These are phyloP conservation scores for Paxillus rubicundulus DNA, from an alignment of 768 basidiomycete species.

Conservation along the genomic window DNA sequence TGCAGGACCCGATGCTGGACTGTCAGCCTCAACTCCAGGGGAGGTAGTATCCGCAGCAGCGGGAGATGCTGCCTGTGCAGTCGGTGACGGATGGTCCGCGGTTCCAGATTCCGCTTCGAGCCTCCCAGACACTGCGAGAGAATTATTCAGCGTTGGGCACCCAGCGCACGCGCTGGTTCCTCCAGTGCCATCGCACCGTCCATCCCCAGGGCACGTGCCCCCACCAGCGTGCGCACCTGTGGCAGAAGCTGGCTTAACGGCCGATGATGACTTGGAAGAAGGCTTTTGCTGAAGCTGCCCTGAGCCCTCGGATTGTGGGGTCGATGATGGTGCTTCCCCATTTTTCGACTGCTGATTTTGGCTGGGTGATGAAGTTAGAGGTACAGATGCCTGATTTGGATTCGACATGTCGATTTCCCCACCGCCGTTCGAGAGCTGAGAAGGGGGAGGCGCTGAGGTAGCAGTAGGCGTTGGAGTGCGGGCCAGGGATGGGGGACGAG, in stretches of 20 bases:
- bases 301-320: constrained; percentile 25
- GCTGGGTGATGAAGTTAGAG: constrained; percentile 25
- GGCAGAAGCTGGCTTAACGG: constrained; percentile 26
- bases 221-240: constrained; percentile 34
- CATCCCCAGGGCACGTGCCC: constrained; percentile 97
- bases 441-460: constrained; percentile 31
- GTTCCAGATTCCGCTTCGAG: constrained; percentile 37
- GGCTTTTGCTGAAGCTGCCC: constrained; percentile 27
- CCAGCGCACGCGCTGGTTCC: constrained; percentile 91
- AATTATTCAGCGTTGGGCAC: constrained; percentile 96
- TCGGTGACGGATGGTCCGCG: constrained; percentile 20
- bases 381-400: constrained; percentile 35
- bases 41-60: constrained; percentile 35
- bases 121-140: constrained; percentile 45
- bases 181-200: constrained; percentile 95
- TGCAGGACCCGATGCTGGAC: constrained; percentile 23
- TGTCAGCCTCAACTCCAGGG: constrained; percentile 27
- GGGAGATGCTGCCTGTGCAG: constrained; percentile 23
- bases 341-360: constrained; percentile 33
- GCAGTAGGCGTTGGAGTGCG: constrained; percentile 35
- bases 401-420: constrained; percentile 36
- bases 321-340: constrained; percentile 27
- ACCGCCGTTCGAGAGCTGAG: constrained; percentile 34
- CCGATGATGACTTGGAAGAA: constrained; percentile 22
- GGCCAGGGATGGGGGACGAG: constrained; percentile 63